A percentile compares a stretch with the other conserved stretches of the same genome.
These are phyloP conservation scores for Biancaea sappan DNA, from an alignment of 306 rosid species.

Conservation along the genomic window DNA sequence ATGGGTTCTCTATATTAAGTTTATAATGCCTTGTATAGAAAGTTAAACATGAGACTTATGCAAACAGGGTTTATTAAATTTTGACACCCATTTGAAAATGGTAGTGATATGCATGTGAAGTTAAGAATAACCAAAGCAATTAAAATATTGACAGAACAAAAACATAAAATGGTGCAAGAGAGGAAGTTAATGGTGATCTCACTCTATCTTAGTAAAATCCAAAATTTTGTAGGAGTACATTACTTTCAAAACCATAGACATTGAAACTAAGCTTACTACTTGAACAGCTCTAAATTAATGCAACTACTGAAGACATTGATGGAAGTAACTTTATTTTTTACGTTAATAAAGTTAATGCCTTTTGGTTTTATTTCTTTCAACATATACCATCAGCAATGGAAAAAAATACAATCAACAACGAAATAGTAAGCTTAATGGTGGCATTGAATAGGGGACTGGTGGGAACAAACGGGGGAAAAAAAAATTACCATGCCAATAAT, in stretches of 20 bases:
- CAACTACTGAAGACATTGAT: background rate
- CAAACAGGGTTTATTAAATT: background rate
- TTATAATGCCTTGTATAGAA: constrained; percentile 1
- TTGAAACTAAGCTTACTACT: background rate
- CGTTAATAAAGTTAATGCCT: too few relatives aligned
- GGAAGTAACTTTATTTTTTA: background rate
- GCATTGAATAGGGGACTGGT: too few relatives aligned
- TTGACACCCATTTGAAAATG: background rate
- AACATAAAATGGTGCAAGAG: background rate
- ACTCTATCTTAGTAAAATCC: background rate
- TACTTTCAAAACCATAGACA: background rate
- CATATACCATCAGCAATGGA: too few relatives aligned
- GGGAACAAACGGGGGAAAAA: too few relatives aligned
- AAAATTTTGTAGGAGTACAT: background rate
- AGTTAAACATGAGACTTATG: constrained; percentile 22
- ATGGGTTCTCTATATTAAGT: background rate
- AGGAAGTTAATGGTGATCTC: background rate
- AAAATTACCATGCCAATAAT: too few relatives aligned
- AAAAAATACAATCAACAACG: too few relatives aligned
- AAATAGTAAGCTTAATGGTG: too few relatives aligned
- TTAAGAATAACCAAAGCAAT: background rate
- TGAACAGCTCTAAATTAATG: background rate
- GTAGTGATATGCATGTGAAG: too few relatives aligned
- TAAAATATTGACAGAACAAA: background rate
- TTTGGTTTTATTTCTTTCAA: too few relatives aligned